Evolutionary conservation across 306 rosid species (phyloP).

Genomic region (Sphenostylis stenocarpa): DNA sequence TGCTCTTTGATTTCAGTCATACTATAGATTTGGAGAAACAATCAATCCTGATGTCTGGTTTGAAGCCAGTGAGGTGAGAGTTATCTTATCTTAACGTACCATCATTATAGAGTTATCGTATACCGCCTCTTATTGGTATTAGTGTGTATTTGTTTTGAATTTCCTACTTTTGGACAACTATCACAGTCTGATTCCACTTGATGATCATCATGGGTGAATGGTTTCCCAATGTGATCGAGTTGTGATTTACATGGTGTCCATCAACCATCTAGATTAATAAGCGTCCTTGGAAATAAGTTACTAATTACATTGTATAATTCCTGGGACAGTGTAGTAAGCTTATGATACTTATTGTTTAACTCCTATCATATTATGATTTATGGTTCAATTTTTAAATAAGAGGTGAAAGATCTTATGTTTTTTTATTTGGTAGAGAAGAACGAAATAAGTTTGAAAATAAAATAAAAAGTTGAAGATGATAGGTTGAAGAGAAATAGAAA

Average conservation of each 20-base stretch:
- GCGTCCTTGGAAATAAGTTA: not conserved
- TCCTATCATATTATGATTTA: not conserved
- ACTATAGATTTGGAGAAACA: slow-evolving; percentile 69
- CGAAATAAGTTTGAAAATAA: too few species aligned
- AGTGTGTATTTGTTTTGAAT: not conserved
- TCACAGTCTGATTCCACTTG: slow-evolving; percentile 13
- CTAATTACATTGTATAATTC: not conserved
- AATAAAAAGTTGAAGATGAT: too few species aligned
- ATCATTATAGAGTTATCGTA: not conserved
- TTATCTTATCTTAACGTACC: slow-evolving; percentile 3
- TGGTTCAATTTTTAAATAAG: slow-evolving; percentile 5
- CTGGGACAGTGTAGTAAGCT: not conserved
- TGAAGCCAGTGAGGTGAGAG: slow-evolving; percentile 77
- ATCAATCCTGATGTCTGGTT: slow-evolving; percentile 92
- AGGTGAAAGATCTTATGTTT: not conserved
- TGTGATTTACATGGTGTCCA: not conserved
- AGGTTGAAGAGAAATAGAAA: too few species aligned
- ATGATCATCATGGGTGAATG: slow-evolving; percentile 12
- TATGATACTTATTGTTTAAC: not conserved
- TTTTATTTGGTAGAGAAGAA: too few species aligned
- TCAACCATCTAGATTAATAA: not conserved
- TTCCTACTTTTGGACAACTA: slow-evolving; percentile 11
- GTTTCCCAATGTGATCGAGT: not conserved
- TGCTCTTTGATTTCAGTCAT: slow-evolving; percentile 54
- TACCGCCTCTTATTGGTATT: not conserved